Evolutionary conservation across 1,284 basidiomycete genomes (phyloP), one percentile per base, ranked within the genome.

Genomic region (Neolentinus lepideus): DNA sequence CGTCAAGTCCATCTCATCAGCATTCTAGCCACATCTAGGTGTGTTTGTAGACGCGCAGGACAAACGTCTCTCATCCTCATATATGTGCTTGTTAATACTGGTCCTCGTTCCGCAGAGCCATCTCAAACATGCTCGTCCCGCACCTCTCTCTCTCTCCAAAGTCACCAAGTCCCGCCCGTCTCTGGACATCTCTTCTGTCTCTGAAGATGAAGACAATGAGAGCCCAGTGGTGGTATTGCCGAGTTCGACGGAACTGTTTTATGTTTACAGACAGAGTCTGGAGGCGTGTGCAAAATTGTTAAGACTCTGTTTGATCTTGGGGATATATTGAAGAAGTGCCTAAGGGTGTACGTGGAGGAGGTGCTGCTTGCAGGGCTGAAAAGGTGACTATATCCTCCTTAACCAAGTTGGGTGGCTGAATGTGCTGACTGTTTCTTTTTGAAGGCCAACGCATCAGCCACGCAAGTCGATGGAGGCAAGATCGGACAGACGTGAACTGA

Each of bases 21-120:
- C 92, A 9, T 99, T 98, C 66, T 94, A 97, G 59, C 81, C 90
- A 0, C 91, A 98, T 67, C 92, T 98, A 75, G 80, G 84, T 36
- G 83, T 99, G 45, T 99, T 95, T 66, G 89, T 98, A 54, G 93
- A 98, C 60, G 94, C 96, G 12, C 97, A 99, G 70, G 94, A 98
- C 76, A 91, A 88, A 36, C 52, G 11, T 52, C 4, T 56, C 4
- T 31, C 12, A 2, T 54, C 19, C 43, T 24, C 47, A 19, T 19
- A 16, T 35, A 16, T 35, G 16, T 12, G 54, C 11, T 14, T 8
- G 36, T 33, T 36, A 9, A 19, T 43, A 54, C 57, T 2, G 55
- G 22, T 8, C 52, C n/a, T 43, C 48, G n/a, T n/a, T 50, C 6
- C 45, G 35, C 60, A 93, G 91, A 66, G 81, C 84, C 4, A 74